Base-by-base conservation (phyloP, 73 alveolate genomes). In the Stentor roeselii region DNA sequence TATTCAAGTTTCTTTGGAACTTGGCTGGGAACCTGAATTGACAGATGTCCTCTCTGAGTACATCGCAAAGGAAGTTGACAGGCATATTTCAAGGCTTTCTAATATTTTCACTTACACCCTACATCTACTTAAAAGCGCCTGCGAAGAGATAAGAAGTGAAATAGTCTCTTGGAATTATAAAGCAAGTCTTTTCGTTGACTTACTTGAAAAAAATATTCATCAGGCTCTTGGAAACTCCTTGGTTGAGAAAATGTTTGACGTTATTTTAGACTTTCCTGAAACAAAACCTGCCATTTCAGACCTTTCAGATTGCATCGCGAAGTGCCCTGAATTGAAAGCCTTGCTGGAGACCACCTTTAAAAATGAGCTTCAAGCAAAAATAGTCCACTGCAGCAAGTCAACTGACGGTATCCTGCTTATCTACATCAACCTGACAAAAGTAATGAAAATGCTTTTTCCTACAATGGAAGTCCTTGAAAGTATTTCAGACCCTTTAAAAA, bases 401-500 rank as follows among this genome's bases (percentile, higher is more conserved):
- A 95, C 99, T 2, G 84, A 93, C 59, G 84, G 89, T 40, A 95
- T 95, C 36, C 92, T 95, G 39, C 95, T 93, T 87, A 89, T 90
- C 42, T 95, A 93, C 86, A 93, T 95, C 59, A 83, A 95, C 50
- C 90, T 91, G n/a, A 95, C 94, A 39, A 93, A 91, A 86, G 92
- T 92, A 31, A 60, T 95, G 89, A 87, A 91, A 78, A 86, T 91
- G 31, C 88, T 95, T 31, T 97, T 93, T 59, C 95, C 98, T 36
- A 85, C 96, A 1, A 89, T 92, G 42, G 80, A 88, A 42, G 74
- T 95, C 78, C 89, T 95, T 14, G 97, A 93, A 59, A 78, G 89
- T 50, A 91, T 95, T 42, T 85, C 95, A 39, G 96, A 87, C 42
- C 99, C 99, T 3, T 89, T 95, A 39, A 91, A 92, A 82, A 95